Base-by-base conservation (phyloP, 257 asterid species). In the Jaltomata sinuosa region DNA sequence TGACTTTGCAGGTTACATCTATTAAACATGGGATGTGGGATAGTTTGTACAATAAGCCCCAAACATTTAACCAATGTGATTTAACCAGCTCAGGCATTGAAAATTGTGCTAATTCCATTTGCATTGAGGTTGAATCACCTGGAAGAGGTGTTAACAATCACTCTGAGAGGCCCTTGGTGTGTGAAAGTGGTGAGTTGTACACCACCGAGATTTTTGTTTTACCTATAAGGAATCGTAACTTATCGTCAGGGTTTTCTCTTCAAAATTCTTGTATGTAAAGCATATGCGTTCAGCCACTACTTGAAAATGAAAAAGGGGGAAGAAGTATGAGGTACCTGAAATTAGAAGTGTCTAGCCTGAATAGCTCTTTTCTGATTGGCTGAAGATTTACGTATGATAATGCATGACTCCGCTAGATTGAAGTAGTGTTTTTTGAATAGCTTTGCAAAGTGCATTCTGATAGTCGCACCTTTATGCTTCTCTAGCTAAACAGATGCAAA, bases 11-110 rank as follows among this genome's bases (percentile, higher is more conserved):
- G 99, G 95, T 96, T 72, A 85, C 92, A 62, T 91, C 90, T 84
- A 94, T 96, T 29, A 92, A 91, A 87, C 80, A 68, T 85, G 98
- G 97, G 84, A 86, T 92, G 85, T 90, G 91, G 91, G 99, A 93
- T 85, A 92, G 89, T 86, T 90, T 91, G 91, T 90, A 92, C 72
- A 95, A 94, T 85, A 69, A 94, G 62, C 74, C 90, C 87, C 92
- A 87, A 82, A 85, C 87, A 45, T 64, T 86, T 36, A 72, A 83
- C 83, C 89, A 89, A 68, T 89, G 67, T 83, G 90, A 85, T 25
- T 36, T 61, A 55, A 89, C 78, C 40, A 88, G 81, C 85, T 85
- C 84, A 69, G 83, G 72, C 64, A 31, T 86, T 49, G 91, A 91
- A 84, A 89, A 89, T 86, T 85, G 88, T 40, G 85, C 84, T 79